These are phyloP conservation scores for Penicillium diatomitis DNA, from an alignment of 495 filamentous ascomycete species.

Conservation along the genomic window DNA sequence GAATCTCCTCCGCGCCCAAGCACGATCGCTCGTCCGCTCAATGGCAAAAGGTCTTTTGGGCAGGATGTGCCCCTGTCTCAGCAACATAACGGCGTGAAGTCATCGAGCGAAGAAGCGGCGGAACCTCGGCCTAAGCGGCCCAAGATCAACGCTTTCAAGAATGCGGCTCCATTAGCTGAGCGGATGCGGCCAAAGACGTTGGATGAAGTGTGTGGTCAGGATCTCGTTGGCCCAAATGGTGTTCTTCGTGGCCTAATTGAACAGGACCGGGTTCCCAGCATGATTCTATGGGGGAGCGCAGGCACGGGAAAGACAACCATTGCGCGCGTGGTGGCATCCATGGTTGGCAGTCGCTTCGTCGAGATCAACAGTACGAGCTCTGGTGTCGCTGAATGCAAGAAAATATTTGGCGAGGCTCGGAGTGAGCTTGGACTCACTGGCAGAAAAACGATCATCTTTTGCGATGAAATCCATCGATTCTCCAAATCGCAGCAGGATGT, in stretches of 20 bases:
- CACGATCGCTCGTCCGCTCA: constrained; percentile 21
- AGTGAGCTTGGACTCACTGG: constrained; percentile 76
- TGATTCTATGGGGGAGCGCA: constrained; percentile 90
- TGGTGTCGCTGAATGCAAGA: constrained; percentile 91
- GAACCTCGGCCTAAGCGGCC: constrained; percentile 45
- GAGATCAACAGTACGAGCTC: constrained; percentile 92
- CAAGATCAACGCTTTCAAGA: constrained; percentile 53
- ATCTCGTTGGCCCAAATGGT: constrained; percentile 75
- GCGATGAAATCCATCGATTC: constrained; percentile 95
- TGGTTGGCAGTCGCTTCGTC: constrained; percentile 74
- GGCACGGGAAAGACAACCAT: constrained; percentile 98
- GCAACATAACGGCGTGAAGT: constrained; percentile 11
- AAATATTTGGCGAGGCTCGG: constrained; percentile 78
- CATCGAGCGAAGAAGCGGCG: constrained; percentile 8
- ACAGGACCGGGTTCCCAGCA: constrained; percentile 75
- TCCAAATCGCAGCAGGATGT: constrained; percentile 92
- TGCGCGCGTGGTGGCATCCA: constrained; percentile 80
- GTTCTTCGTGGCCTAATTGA: constrained; percentile 87
- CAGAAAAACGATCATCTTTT: constrained; percentile 91
- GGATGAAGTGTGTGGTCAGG: constrained; percentile 85
- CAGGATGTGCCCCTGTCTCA: constrained; percentile 14
- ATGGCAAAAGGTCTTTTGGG: constrained; percentile 27
- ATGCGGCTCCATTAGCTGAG: constrained; percentile 79
- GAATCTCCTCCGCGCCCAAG: constrained; percentile 12
- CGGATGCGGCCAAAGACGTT: constrained; percentile 81